Evolutionary conservation across 2,329 filamentous ascomycete genomes (phyloP), one percentile per base, ranked within the genome.

Genomic region (Talaromyces albobiverticillius): DNA sequence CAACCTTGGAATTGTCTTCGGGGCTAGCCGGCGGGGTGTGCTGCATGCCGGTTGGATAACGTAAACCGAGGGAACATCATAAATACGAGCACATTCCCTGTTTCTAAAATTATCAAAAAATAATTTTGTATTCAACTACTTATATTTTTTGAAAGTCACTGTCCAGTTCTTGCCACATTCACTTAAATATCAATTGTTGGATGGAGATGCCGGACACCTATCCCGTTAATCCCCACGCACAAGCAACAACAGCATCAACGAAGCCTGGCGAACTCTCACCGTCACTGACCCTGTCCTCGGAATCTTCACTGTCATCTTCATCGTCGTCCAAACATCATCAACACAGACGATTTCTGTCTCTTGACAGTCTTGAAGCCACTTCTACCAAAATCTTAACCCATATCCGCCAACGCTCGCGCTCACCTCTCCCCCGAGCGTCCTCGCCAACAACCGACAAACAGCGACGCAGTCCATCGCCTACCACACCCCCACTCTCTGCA

Each of bases 201-300:
- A 51, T 47, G 53, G 48, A 55, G 29, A 55, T 55, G 53, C 48
- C 53, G 42, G 53, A 55, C 53, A 47, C 34, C 42, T 42, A 38
- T 43, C 53, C 48, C 4, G 26, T 51, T 29, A 42, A 55, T 20
- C 40, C 48, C 23, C 18, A 55, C 26, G 25, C 42, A 34, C 46
- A 46, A 34, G 18, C 36, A 47, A 23, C 5, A 23, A 36, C 47
- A 47, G 25, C 5, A 23, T 34, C 47, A 40, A 18, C 42, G 11
- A 46, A 51, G 14, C 34, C 25, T n/a, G 41, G 47, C 47, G 14
- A 11, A 1, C 48, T 55, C 36, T 46, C 53, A 3, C 42, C 42
- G 18, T 51, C 53, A n/a, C 46, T 41, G 20, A 55, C 34, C 25
- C 9, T 51, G 20, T 52, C 50, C 32, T 55, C 46, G 7, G 32